Conservation (phyloP, 2,329 filamentous ascomycete genomes). For the Verticillium nubilum region DNA sequence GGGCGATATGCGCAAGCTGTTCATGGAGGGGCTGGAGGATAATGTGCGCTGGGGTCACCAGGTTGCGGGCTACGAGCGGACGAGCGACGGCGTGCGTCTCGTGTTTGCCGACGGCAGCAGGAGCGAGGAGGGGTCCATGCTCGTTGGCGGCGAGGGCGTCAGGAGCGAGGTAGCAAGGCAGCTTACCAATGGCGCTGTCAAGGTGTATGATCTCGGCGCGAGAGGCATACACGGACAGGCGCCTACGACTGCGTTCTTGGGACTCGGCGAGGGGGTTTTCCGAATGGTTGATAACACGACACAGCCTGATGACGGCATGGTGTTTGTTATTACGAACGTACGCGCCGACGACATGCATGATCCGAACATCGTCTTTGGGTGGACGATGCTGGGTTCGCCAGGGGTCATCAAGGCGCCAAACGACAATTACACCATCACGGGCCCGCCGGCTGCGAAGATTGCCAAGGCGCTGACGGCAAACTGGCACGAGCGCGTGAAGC, state of each 20-base stretch:
- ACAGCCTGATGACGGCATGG: constrained; percentile 33
- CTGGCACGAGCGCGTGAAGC: constrained; percentile 51
- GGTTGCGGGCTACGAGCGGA: constrained; percentile 54
- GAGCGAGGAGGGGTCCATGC: constrained; percentile 52
- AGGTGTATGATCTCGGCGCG: constrained; percentile 58
- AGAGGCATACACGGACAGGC: constrained; percentile 62
- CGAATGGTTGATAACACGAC: constrained; percentile 39
- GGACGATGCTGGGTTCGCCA: constrained; percentile 56
- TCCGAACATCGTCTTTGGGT: constrained; percentile 51
- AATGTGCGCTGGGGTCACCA: constrained; percentile 49
- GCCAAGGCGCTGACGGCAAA: constrained; percentile 46
- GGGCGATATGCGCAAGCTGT: constrained; percentile 57
- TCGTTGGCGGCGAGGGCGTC: constrained; percentile 59
- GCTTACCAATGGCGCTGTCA: constrained; percentile 50
- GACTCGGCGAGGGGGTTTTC: constrained; percentile 59
- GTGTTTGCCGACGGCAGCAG: constrained; percentile 56
- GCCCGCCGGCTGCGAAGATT: constrained; percentile 49
- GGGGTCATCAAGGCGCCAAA: constrained; percentile 54
- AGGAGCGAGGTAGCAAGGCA: constrained; percentile 56
- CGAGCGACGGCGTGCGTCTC: constrained; percentile 45
- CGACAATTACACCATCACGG: constrained; percentile 53
- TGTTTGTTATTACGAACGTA: constrained; percentile 60
- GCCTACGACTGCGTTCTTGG: constrained; percentile 54
- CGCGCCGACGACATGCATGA: constrained; percentile 55
- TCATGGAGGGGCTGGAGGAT: constrained; percentile 50